Base-by-base conservation (phyloP, 139 green algal species). In the Haematococcus sp. region DNA sequence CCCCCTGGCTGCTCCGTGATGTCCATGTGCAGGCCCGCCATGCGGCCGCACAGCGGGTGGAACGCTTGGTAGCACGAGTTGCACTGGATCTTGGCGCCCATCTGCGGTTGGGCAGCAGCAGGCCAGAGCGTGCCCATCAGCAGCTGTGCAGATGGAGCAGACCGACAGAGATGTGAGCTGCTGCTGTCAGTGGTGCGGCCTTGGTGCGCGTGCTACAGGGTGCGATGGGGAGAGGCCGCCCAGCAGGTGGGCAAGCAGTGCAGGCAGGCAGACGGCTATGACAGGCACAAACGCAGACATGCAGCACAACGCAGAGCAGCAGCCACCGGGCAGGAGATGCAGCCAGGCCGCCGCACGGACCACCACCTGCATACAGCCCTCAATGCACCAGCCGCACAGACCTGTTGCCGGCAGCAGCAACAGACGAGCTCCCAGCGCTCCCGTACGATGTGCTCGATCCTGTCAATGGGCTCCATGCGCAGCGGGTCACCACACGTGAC, bases 81-180 rank as follows among this genome's bases (percentile, higher is more conserved):
- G 85, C 94, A 98, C 85, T 97, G 94, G 13, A 98, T 91, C 83
- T 97, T 97, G 66, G 92, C 93, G n/a, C 94, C 94, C 81, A 91
- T 85, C 22, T 87, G 85, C 83, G 94, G 90, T 86, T 86, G 58
- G 54, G 20, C 13, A n/a, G 52, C 22, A n/a, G n/a, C n/a, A n/a
- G n/a, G n/a, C n/a, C n/a, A n/a, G n/a, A n/a, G n/a, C n/a, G n/a
- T n/a, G n/a, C n/a, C n/a, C n/a, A n/a, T n/a, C n/a, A 27, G 52
- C 52, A 27, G 11, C 52, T 4, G 52, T 27, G 52, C 20, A 60
- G 11, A 60, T n/a, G n/a, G n/a, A n/a, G n/a, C n/a, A n/a, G n/a
- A n/a, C n/a, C n/a, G n/a, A n/a, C n/a, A n/a, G n/a, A n/a, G n/a
- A n/a, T n/a, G n/a, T n/a, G n/a, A n/a, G n/a, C n/a, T n/a, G n/a